Base-by-base conservation (phyloP, 495 filamentous ascomycete species). In the Poronia punctata region DNA sequence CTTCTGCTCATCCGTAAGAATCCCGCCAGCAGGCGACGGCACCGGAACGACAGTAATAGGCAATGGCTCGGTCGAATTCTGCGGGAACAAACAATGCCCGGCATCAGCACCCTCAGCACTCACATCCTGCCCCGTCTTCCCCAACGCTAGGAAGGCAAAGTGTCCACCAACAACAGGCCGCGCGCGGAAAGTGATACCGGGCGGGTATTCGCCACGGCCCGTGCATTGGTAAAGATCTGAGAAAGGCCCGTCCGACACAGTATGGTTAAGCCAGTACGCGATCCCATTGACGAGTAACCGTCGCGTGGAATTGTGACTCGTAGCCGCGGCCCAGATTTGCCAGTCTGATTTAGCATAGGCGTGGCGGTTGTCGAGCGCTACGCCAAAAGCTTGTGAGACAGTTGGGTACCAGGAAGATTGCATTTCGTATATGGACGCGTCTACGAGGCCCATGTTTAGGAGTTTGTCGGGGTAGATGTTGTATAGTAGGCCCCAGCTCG, bases 401-500 rank as follows among this genome's bases (percentile, higher is more conserved):
- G 67, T 72, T 37, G 76, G 72, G 62, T 89, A 90, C 76, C 82
- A 88, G 15, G 67, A 52, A 0, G 72, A 79, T 53, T 88, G 82
- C 52, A 78, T 76, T 15, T 71, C 66, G 67, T 88, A 90, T 47
- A 88, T 64, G 45, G 65, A 57, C 20, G 76, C 63, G 1, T 77
- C 72, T 17, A 89, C 75, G 47, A 62, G 47, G 1, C 59, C 59
- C 14, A 53, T 57, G 30, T 62, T 63, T 0, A 63, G 52, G 14
- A 83, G 68, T n/a, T 74, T 67, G 53, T 88, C 84, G 25, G 70
- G 74, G 59, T 78, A 88, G 16, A 88, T 69, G 48, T 88, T 88
- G 59, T 88, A 89, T 4, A 57, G 50, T 0, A 83, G 84, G 17
- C 84, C 86, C 86, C 86, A 93, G 43, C 80, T 85, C 3, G 86